Percentiles rank a stretch among this genome's conserved stretches.
phyloP scores from a whole-genome alignment of 2,329 filamentous ascomycete genomes.

The Paecilomyces sp. region DNA sequence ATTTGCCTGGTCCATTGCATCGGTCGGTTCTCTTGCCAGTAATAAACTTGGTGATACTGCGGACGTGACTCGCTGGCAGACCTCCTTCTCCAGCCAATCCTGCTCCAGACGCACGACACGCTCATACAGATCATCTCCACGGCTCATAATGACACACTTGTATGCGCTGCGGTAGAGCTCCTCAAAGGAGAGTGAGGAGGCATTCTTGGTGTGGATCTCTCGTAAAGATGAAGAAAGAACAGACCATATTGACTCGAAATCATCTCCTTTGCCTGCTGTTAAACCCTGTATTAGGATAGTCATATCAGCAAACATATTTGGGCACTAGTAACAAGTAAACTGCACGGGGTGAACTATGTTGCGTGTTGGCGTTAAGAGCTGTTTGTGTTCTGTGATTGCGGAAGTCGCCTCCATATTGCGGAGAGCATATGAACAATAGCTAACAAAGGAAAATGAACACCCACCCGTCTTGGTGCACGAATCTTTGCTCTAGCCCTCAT shows the following conservation, averaged over 20 bases:
- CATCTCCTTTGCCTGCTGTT: constrained; percentile 48
- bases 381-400: neutral
- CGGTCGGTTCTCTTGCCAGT: constrained; percentile 38
- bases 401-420: neutral
- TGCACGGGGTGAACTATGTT: neutral
- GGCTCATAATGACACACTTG: constrained; percentile 84
- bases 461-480: constrained; percentile 59
- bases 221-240: constrained; percentile 67
- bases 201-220: constrained; percentile 89
- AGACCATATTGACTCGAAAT: constrained; percentile 82
- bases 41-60: constrained; percentile 66
- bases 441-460: constrained; percentile 21
- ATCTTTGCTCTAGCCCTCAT: constrained; percentile 57
- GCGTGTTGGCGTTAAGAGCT: neutral
- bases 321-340: constrained; percentile 24
- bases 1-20: constrained; percentile 56
- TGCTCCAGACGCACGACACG: constrained; percentile 74
- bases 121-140: constrained; percentile 73
- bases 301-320: neutral
- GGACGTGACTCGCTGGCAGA: constrained; percentile 62
- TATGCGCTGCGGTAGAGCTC: constrained; percentile 91
- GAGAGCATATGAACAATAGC: neutral
- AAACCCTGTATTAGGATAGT: constrained; percentile 42
- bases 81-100: constrained; percentile 67
- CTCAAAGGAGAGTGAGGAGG: constrained; percentile 85